Percentiles rank a stretch among this genome's conserved stretches.
phyloP scores from a whole-genome alignment of 345 rosid genomes.

The Durio zibethinus region DNA sequence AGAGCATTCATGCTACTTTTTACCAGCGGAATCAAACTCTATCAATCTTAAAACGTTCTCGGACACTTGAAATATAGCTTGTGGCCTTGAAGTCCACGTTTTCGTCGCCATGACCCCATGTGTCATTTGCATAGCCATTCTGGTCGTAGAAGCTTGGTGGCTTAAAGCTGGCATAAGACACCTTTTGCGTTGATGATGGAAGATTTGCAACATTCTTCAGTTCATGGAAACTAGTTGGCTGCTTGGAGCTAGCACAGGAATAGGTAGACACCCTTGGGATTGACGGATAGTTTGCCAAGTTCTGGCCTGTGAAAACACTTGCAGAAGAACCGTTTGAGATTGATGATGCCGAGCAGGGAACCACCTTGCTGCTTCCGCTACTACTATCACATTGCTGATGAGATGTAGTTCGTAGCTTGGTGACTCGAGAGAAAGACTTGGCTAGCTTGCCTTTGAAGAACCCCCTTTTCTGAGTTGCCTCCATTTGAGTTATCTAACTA shows the following conservation, averaged over 20 bases:
- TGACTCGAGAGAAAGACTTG: constrained; percentile 19
- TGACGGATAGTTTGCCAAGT: background rate
- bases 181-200: background rate
- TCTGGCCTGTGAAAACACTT: background rate
- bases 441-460: constrained; percentile 26
- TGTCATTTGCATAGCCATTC: background rate
- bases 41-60: constrained; percentile 37
- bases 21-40: constrained; percentile 12
- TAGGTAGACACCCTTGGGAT: background rate
- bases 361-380: constrained; percentile 20
- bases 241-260: constrained; percentile 10
- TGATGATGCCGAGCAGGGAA: constrained; percentile 9
- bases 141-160: constrained; percentile 1
- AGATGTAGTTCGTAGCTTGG: background rate
- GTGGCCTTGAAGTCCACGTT: constrained; percentile 44
- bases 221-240: constrained; percentile 1
- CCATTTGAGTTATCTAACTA: constrained; percentile 21
- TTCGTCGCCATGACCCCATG: constrained; percentile 28
- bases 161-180: background rate
- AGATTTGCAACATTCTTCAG: background rate
- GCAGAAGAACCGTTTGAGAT: background rate
- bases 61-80: constrained; percentile 35
- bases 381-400: background rate
- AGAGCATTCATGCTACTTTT: background rate
- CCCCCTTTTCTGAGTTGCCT: constrained; percentile 23